A percentile compares a stretch with the other conserved stretches of the same genome.
Evolutionary conservation across 1,284 basidiomycete genomes (phyloP).

Genomic region (Ceratobasidium papillatum): DNA sequence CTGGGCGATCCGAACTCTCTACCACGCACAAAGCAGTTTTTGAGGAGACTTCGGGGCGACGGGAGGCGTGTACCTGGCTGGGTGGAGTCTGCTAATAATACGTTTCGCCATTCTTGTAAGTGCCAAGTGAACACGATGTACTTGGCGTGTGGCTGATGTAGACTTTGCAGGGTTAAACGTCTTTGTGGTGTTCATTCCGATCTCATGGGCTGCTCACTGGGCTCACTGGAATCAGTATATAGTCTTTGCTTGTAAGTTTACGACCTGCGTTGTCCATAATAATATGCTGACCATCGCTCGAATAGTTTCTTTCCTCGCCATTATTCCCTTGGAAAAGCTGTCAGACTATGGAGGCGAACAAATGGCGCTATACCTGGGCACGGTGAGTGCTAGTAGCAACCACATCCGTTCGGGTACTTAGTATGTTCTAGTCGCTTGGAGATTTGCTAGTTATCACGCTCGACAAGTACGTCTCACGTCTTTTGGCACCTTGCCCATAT

Average conservation of each 20-base stretch:
- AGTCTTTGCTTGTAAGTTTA: constrained; percentile 45
- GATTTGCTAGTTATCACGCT: constrained; percentile 66
- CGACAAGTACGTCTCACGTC: constrained; percentile 62
- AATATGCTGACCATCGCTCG: constrained; percentile 28
- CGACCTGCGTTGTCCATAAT: constrained; percentile 52
- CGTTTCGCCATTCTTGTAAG: constrained; percentile 24
- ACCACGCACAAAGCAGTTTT: background rate
- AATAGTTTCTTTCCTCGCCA: constrained; percentile 63
- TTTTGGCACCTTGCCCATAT: constrained; percentile 6
- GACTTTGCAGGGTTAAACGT: constrained; percentile 9
- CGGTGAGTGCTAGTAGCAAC: background rate
- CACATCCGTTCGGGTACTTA: background rate
- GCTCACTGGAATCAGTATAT: constrained; percentile 47
- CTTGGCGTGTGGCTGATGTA: background rate
- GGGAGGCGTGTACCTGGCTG: constrained; percentile 27
- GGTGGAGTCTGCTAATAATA: constrained; percentile 32
- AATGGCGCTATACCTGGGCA: constrained; percentile 60
- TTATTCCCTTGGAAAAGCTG: constrained; percentile 64
- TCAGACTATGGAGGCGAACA: constrained; percentile 72
- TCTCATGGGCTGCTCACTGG: constrained; percentile 70
- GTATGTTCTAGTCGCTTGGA: constrained; percentile 56
- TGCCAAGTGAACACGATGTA: background rate
- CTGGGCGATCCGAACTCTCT: background rate
- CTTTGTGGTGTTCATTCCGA: constrained; percentile 66
- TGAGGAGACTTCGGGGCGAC: constrained; percentile 9